Evolutionary conservation across 495 filamentous ascomycete genomes (phyloP).

Genomic region (Darksidea phi): DNA sequence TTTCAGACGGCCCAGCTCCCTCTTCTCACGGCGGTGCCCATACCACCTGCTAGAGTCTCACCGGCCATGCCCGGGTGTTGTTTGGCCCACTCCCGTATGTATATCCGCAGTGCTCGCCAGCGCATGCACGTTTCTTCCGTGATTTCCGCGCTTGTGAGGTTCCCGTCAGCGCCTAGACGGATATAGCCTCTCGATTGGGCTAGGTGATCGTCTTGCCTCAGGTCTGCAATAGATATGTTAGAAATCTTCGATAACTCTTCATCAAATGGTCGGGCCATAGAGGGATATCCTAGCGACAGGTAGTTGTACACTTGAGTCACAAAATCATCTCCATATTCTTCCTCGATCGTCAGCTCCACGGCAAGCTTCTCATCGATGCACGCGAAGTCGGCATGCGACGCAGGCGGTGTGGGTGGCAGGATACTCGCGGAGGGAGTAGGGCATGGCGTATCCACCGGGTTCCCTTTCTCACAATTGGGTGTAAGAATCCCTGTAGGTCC

Average conservation of each 20-base stretch:
- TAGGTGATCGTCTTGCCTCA: slow-evolving; percentile 68
- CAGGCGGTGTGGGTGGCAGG: slow-evolving; percentile 36
- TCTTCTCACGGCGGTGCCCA: slow-evolving; percentile 70
- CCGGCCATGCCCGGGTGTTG: slow-evolving; percentile 68
- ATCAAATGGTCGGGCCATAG: slow-evolving; percentile 77
- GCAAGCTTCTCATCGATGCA: slow-evolving; percentile 50
- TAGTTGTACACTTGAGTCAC: slow-evolving; percentile 96
- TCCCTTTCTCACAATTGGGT: slow-evolving; percentile 31
- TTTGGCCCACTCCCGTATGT: slow-evolving; percentile 80
- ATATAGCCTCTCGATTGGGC: slow-evolving; percentile 62
- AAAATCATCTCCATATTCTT: slow-evolving; percentile 78
- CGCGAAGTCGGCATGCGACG: slow-evolving; percentile 31
- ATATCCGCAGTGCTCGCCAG: slow-evolving; percentile 77
- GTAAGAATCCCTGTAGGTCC: slow-evolving; percentile 43
- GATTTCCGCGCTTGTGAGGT: slow-evolving; percentile 39
- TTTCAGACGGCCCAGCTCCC: slow-evolving; percentile 79
- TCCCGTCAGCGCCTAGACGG: slow-evolving; percentile 51
- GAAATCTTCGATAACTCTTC: slow-evolving; percentile 78
- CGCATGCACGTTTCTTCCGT: slow-evolving; percentile 57
- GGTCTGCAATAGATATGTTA: slow-evolving; percentile 59
- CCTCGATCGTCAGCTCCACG: slow-evolving; percentile 53
- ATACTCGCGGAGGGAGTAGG: slow-evolving; percentile 26
- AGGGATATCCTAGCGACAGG: slow-evolving; percentile 84
- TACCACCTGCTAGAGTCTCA: slow-evolving; percentile 55
- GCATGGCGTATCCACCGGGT: slow-evolving; percentile 36